Percentiles rank a stretch among this genome's conserved stretches.
Evolutionary conservation across 169 alveolate genomes (phyloP).

Genomic region (Cryptosporidium tyzzeri): DNA sequence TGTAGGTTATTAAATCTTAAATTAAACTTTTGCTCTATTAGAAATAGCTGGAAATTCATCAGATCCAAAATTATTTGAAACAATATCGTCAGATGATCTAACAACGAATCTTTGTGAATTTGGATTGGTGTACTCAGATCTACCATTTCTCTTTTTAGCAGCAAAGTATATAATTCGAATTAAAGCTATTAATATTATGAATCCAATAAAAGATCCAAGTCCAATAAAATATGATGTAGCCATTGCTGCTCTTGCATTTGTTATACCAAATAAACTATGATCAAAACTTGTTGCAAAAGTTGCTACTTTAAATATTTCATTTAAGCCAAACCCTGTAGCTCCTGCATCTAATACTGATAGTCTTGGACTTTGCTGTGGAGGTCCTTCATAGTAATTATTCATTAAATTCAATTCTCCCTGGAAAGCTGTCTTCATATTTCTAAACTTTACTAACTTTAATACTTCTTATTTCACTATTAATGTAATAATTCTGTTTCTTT

Average conservation of each 20-base stretch:
- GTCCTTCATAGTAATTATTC: constrained; percentile 26
- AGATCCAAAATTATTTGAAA: background rate
- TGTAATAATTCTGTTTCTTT: background rate
- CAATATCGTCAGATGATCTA: constrained; percentile 30
- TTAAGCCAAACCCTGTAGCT: background rate
- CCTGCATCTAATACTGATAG: background rate
- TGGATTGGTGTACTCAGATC: background rate
- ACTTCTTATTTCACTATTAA: background rate
- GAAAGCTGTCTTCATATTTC: constrained; percentile 62
- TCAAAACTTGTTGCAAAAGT: background rate
- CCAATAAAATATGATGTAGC: constrained; percentile 66
- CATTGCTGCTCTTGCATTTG: constrained; percentile 32
- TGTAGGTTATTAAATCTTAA: background rate
- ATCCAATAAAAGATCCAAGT: constrained; percentile 35
- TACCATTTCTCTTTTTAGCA: background rate
- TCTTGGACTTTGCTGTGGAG: constrained; percentile 24
- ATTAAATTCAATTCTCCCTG: constrained; percentile 32
- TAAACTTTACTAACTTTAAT: background rate
- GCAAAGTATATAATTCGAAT: constrained; percentile 10
- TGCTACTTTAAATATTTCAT: constrained; percentile 6
- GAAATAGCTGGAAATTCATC: constrained; percentile 19
- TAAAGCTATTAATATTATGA: constrained; percentile 24
- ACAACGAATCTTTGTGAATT: constrained; percentile 33
- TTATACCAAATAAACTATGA: constrained; percentile 46
- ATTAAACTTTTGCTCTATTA: background rate